A percentile compares a stretch with the other conserved stretches of the same genome.
Conservation (phyloP, 2,329 filamentous ascomycete genomes). For the Talaromyces sp. region DNA sequence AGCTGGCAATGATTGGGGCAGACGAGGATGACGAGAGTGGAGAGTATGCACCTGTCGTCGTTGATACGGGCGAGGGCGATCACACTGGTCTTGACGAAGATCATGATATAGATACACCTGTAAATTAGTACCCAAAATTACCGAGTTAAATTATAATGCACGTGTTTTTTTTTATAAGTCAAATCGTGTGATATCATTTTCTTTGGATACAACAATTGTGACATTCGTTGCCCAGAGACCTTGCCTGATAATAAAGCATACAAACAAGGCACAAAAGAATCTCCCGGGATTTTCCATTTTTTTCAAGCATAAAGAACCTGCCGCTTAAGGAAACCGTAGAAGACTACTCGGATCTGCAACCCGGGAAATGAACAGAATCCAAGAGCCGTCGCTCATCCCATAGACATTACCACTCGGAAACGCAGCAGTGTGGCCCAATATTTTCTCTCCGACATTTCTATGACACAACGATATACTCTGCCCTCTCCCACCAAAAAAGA, state of each 20-base stretch:
- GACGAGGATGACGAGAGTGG: constrained; percentile 62
- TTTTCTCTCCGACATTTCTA: constrained; percentile 5
- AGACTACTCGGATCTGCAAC: constrained; percentile 22
- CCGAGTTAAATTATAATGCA: not conserved
- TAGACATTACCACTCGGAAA: constrained; percentile 21
- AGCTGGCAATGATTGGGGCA: constrained; percentile 51
- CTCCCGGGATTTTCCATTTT: constrained; percentile 13
- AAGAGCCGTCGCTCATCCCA: constrained; percentile 22
- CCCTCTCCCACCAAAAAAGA: constrained; percentile 12
- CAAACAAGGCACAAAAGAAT: constrained; percentile 10
- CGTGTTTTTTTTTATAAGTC: not conserved
- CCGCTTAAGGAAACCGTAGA: constrained; percentile 15
- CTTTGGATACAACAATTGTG: constrained; percentile 13
- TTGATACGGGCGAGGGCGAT: constrained; percentile 41
- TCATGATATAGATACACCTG: constrained; percentile 9
- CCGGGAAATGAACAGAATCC: constrained; percentile 15
- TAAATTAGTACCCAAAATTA: constrained; percentile 5
- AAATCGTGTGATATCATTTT: constrained; percentile 14
- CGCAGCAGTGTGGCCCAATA: not conserved
- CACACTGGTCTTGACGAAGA: constrained; percentile 4
- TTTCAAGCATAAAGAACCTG: constrained; percentile 21
- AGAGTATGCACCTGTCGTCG: constrained; percentile 60
- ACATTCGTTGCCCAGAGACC: constrained; percentile 13
- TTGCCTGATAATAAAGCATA: constrained; percentile 6
- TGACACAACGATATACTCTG: constrained; percentile 14